Conservation (phyloP, 192 early-diverging fungal species). For the Backusella psychrophila region DNA sequence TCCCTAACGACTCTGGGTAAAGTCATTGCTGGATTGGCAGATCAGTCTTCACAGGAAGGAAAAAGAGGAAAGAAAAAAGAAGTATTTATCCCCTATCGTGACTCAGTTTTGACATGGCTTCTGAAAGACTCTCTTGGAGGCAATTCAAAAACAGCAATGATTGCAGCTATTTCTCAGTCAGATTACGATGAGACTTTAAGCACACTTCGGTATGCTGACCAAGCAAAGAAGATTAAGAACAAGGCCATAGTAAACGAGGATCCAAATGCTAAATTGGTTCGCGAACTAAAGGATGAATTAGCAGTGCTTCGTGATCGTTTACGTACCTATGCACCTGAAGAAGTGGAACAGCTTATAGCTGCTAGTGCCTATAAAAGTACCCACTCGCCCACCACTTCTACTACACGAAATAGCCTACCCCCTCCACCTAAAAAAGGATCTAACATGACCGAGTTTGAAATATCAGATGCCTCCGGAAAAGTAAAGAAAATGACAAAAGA, state of each 20-base stretch:
- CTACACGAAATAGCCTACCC: not conserved
- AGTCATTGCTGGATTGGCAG: slow-evolving; percentile 88
- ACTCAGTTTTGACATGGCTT: slow-evolving; percentile 80
- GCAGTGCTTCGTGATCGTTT: slow-evolving; percentile 51
- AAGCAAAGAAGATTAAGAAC: slow-evolving; percentile 82
- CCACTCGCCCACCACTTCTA: not conserved
- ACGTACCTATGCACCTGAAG: slow-evolving; percentile 32
- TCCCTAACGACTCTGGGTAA: slow-evolving; percentile 92
- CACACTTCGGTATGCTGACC: slow-evolving; percentile 77
- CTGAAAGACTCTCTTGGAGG: slow-evolving; percentile 71
- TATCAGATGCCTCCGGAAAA: slow-evolving; percentile 19
- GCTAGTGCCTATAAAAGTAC: slow-evolving; percentile 23
- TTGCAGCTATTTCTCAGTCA: slow-evolving; percentile 63
- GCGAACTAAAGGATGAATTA: slow-evolving; percentile 72
- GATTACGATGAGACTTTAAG: slow-evolving; percentile 62
- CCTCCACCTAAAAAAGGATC: not conserved
- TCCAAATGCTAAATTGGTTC: slow-evolving; percentile 59
- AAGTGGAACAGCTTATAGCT: slow-evolving; percentile 31
- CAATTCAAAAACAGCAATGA: slow-evolving; percentile 70
- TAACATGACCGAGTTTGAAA: slow-evolving; percentile 15
- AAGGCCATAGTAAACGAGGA: slow-evolving; percentile 80
- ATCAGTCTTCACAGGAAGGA: slow-evolving; percentile 45
- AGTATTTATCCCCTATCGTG: slow-evolving; percentile 86
- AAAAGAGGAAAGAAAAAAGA: slow-evolving; percentile 48
- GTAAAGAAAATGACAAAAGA: slow-evolving; percentile 33